Percentiles rank a stretch among this genome's conserved stretches.
Conservation (phyloP, 352 stramenopile genomes). For the Phytophthora chlamydospora region DNA sequence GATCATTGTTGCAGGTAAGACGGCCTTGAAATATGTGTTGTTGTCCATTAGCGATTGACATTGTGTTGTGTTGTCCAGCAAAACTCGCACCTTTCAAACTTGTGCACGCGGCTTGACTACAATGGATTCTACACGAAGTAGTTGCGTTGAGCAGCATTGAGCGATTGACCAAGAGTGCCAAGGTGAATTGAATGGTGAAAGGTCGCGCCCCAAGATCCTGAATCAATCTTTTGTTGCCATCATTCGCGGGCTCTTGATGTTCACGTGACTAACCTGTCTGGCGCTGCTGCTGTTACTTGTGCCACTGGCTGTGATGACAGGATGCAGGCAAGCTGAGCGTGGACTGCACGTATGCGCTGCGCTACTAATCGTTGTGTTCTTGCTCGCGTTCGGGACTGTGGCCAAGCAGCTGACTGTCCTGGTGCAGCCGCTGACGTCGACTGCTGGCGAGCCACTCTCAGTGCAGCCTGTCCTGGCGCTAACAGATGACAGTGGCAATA, state of each 20-base stretch:
- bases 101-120: constrained; percentile 70
- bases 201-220: constrained; percentile 35
- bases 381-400: neutral
- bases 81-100: constrained; percentile 71
- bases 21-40: neutral
- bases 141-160: too few relatives aligned
- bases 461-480: constrained; percentile 74
- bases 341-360: constrained; percentile 1
- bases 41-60: constrained; percentile 1
- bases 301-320: constrained; percentile 33
- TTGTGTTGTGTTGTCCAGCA: constrained; percentile 37
- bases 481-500: constrained; percentile 80
- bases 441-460: constrained; percentile 62
- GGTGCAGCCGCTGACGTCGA: constrained; percentile 68
- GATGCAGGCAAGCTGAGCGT: constrained; percentile 15
- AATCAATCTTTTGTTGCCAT: constrained; percentile 32
- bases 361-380: constrained; percentile 13
- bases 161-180: neutral
- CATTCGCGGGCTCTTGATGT: constrained; percentile 23
- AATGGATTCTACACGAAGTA: constrained; percentile 79
- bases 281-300: neutral
- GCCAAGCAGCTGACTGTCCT: constrained; percentile 63
- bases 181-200: constrained; percentile 19
- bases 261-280: constrained; percentile 15
- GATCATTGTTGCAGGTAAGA: constrained; percentile 80